These are phyloP conservation scores for Botryotinia convoluta DNA, from an alignment of 2,329 filamentous ascomycete species.

Conservation along the genomic window DNA sequence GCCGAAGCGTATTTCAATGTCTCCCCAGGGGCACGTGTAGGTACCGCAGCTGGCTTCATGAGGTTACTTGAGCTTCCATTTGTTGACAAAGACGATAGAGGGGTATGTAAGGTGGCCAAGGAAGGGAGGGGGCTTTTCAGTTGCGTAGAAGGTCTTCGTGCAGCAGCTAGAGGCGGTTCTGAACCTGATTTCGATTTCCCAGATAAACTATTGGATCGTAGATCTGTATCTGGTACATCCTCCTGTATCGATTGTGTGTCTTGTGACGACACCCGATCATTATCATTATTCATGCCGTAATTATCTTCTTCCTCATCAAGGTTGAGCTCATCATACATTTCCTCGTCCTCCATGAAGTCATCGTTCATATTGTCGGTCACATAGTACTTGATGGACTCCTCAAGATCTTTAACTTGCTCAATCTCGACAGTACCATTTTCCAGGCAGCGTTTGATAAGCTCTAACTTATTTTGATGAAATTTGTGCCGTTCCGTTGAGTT, in stretches of 20 bases:
- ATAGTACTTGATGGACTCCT: conserved; percentile 93
- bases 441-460: conserved; percentile 82
- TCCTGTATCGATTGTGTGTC: conserved; percentile 91
- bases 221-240: conserved; percentile 64
- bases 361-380: conserved; percentile 84
- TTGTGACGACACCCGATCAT: conserved; percentile 89
- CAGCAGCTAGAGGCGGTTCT: conserved; percentile 55
- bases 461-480: conserved; percentile 91
- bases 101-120: conserved; percentile 82
- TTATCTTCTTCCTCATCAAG: conserved; percentile 88
- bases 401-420: conserved; percentile 81
- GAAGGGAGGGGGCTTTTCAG: conserved; percentile 93
- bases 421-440: conserved; percentile 91
- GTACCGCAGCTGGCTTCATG: conserved; percentile 93
- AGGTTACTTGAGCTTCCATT: conserved; percentile 57
- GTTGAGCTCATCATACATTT: conserved; percentile 90
- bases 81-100: conserved; percentile 52
- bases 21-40: conserved; percentile 80
- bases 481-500: conserved; percentile 86
- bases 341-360: conserved; percentile 92
- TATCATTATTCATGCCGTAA: conserved; percentile 76
- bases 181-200: conserved; percentile 52
- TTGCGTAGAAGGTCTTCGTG: conserved; percentile 78
- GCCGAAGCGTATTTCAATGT: conserved; percentile 96
- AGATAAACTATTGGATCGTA: conserved; percentile 46